Percentiles rank a stretch among this genome's conserved stretches.
Evolutionary conservation across 2,329 filamentous ascomycete genomes (phyloP).

Genomic region (Chaetomium olivaceum): DNA sequence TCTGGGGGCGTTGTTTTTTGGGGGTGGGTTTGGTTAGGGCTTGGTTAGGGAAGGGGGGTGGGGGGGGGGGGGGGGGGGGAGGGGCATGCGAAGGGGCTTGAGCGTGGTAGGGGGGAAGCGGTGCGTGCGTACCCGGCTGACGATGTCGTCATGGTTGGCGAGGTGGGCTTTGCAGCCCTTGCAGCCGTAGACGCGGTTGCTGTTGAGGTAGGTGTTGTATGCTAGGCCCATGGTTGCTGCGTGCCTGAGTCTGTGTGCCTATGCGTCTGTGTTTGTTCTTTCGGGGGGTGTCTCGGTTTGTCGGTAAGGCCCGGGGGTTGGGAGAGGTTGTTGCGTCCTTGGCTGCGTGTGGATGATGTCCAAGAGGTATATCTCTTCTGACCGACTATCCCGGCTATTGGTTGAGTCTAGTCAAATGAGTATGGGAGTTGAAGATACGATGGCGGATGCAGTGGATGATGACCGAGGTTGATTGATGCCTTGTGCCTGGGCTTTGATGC

Average conservation of each 20-base stretch:
- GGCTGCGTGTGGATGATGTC: neutral
- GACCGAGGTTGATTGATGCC: neutral
- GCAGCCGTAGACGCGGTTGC: slow-evolving; percentile 86
- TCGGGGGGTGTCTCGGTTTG: neutral
- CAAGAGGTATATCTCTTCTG: neutral
- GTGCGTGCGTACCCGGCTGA: slow-evolving; percentile 70
- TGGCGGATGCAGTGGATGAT: neutral
- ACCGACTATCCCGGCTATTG: neutral
- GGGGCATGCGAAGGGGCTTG: neutral
- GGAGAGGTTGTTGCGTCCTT: neutral
- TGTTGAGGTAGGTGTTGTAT: slow-evolving; percentile 89
- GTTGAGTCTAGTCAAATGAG: neutral
- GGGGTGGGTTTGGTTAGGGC: neutral
- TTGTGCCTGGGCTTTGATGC: neutral
- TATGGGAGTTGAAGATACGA: neutral
- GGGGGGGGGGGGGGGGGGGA: neutral
- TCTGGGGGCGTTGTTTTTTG: neutral
- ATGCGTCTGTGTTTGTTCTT: slow-evolving; percentile 23
- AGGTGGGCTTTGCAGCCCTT: slow-evolving; percentile 95
- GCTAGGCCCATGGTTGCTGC: slow-evolving; percentile 70
- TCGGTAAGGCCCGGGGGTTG: neutral
- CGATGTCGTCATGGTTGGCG: slow-evolving; percentile 92
- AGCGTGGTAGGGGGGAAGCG: neutral
- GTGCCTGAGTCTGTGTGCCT: neutral
- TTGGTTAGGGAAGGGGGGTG: too few relatives aligned